Base-by-base conservation (phyloP, 1,284 basidiomycete species). In the Boletellus deceptivus region DNA sequence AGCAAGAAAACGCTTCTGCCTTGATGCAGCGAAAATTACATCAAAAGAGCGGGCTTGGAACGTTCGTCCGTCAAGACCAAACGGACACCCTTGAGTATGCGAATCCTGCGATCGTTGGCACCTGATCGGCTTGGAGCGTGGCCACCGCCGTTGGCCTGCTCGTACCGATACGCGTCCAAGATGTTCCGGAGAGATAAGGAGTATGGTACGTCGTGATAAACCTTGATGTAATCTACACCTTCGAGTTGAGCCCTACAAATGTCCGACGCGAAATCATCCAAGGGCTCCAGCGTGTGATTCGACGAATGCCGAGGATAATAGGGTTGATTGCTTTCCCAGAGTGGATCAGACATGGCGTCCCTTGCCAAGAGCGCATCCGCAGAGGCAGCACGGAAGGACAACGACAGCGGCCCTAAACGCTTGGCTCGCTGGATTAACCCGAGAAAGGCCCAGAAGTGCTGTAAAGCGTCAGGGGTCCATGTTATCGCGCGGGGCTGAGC, bases 161-260 rank as follows among this genome's bases (percentile, higher is more conserved):
- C 49, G 41, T 62, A 67, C 49, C 36, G 55, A 46, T 84, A 86
- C 4, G 74, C 70, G 61, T 82, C 73, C 31, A 87, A 64, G 17
- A 79, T 59, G 51, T 70, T 76, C 34, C 84, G 73, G 7, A 86
- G 57, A 52, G 68, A 64, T 66, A 80, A 72, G 16, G 79, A 72
- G 52, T 75, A 71, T 20, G 59, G 54, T 17, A 74, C 71, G 55
- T 83, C 81, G 58, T 84, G 82, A 62, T 82, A 83, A 20, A 87
- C 61, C 63, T 83, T 84, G 70, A 87, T 75, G 59, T 82, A 72
- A 57, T 84, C 82, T 35, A 73, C 60, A 3, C 55, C 57, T 25
- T 65, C 65, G 29, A 79, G 54, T 16, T 61, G 56, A 9, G 55
- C 39, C 43, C 53, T 54, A 53, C 46, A 50, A 35, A 57, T 53